phyloP scores from a whole-genome alignment of 2,329 filamentous ascomycete species.

The Nemania serpens region DNA sequence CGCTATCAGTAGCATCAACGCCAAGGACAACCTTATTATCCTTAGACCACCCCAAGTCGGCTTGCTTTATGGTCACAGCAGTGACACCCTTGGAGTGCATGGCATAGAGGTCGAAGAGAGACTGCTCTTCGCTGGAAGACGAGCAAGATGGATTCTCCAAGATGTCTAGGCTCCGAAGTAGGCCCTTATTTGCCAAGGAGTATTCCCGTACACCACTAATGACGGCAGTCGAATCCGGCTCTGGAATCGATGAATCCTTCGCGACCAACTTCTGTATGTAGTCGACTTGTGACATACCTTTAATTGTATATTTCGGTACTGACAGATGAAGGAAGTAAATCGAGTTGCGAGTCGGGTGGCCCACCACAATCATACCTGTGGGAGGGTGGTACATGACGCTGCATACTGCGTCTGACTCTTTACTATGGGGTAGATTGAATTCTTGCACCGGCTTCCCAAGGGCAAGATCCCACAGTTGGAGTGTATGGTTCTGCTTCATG shows the following conservation, averaged over 20 bases:
- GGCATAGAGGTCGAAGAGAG: constrained; percentile 91
- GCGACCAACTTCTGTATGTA: constrained; percentile 80
- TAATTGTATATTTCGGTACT: constrained; percentile 87
- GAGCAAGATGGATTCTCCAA: constrained; percentile 71
- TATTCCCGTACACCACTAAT: constrained; percentile 97
- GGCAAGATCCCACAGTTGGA: constrained; percentile 97
- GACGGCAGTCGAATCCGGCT: constrained; percentile 92
- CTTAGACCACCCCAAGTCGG: constrained; percentile 87
- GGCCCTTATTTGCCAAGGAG: constrained; percentile 83
- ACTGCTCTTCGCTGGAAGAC: constrained; percentile 68
- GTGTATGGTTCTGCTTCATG: constrained; percentile 98
- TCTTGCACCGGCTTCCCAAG: constrained; percentile 96
- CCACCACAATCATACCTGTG: constrained; percentile 91
- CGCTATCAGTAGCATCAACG: constrained; percentile 75
- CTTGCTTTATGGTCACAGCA: constrained; percentile 81
- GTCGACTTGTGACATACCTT: constrained; percentile 81
- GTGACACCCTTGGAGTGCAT: constrained; percentile 99
- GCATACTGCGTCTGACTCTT: constrained; percentile 96
- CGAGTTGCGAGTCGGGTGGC: constrained; percentile 94
- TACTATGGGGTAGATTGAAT: constrained; percentile 92
- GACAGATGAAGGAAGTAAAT: constrained; percentile 97
- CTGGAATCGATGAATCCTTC: constrained; percentile 73
- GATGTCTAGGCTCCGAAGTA: constrained; percentile 88
- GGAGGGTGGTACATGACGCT: constrained; percentile 92
- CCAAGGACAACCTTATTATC: constrained; percentile 85